Conservation (phyloP, 176 grass and related monocot genomes). For the Zizania latifolia region DNA sequence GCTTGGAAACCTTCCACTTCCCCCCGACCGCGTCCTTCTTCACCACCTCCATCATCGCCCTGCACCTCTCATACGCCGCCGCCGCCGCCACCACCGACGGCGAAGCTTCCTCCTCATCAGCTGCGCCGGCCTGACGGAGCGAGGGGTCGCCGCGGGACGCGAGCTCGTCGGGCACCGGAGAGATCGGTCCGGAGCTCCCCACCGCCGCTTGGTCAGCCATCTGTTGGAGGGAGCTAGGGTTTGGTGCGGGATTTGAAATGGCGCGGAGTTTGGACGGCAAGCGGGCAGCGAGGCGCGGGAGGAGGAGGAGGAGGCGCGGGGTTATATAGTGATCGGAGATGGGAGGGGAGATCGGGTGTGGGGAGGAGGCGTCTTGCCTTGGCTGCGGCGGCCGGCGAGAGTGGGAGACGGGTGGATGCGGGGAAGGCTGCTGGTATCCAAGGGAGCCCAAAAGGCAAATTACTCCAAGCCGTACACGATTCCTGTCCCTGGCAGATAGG, state of each 20-base stretch:
- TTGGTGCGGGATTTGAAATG: conserved; percentile 41
- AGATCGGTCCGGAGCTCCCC: conserved; percentile 18
- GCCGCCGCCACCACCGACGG: background rate
- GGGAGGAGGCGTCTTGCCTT: conserved; percentile 50
- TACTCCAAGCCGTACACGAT: background rate
- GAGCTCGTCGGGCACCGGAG: conserved; percentile 1
- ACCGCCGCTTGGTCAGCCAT: conserved; percentile 11
- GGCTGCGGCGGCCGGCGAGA: conserved; percentile 55
- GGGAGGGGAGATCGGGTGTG: conserved; percentile 48
- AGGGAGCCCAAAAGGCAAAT: background rate
- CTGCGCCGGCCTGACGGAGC: conserved; percentile 7
- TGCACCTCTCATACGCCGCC: conserved; percentile 32
- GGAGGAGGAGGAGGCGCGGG: background rate
- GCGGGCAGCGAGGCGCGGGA: background rate
- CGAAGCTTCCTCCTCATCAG: conserved; percentile 4
- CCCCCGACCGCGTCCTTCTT: conserved; percentile 46
- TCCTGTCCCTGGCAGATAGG: background rate
- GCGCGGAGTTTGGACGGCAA: conserved; percentile 25
- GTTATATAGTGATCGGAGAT: conserved; percentile 33
- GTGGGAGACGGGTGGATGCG: conserved; percentile 10
- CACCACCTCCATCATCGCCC: conserved; percentile 92
- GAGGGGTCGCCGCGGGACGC: conserved; percentile 33
- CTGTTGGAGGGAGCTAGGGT: background rate
- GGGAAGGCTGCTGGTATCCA: conserved; percentile 8
- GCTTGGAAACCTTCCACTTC: conserved; percentile 67